Conservation (phyloP, 2,329 filamentous ascomycete genomes). For the Hymenoscyphus occultus region DNA sequence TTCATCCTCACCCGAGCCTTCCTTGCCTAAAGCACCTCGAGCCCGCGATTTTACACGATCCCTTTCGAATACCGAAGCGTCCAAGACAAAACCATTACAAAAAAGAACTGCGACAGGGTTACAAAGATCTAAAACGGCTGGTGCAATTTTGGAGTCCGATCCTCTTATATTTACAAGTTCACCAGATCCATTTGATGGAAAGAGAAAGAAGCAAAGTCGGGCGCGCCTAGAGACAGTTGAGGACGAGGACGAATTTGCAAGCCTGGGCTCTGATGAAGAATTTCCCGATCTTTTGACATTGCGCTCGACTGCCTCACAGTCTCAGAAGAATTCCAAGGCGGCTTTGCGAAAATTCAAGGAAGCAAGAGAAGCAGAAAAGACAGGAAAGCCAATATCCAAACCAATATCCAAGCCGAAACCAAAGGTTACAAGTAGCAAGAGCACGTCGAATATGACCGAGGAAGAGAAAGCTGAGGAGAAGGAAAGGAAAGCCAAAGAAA, state of each 20-base stretch:
- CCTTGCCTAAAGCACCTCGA: not conserved
- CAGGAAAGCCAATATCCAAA: not conserved
- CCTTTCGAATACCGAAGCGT: constrained; percentile 37
- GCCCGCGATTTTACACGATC: constrained; percentile 15
- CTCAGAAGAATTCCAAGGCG: constrained; percentile 4
- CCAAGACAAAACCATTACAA: constrained; percentile 30
- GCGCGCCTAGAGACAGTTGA: not conserved
- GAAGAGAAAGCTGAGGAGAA: constrained; percentile 8
- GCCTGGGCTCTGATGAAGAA: not conserved
- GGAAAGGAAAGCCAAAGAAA: constrained; percentile 18
- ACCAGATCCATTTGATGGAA: constrained; percentile 18
- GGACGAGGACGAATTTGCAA: constrained; percentile 3
- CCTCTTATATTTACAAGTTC: constrained; percentile 23
- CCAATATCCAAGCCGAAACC: not conserved
- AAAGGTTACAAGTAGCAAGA: not conserved
- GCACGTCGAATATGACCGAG: not conserved
- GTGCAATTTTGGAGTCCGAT: constrained; percentile 23
- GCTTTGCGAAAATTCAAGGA: constrained; percentile 16
- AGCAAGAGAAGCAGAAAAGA: constrained; percentile 4
- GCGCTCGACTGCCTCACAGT: not conserved
- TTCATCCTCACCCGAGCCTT: constrained; percentile 7
- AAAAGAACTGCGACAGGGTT: not conserved
- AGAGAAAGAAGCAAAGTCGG: constrained; percentile 5
- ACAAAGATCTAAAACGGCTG: constrained; percentile 30
- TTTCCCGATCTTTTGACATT: constrained; percentile 1